Percentiles rank a stretch among this genome's conserved stretches.
Evolutionary conservation across 371 early-diverging fungal species (phyloP).

Genomic region (Mucor sp.): DNA sequence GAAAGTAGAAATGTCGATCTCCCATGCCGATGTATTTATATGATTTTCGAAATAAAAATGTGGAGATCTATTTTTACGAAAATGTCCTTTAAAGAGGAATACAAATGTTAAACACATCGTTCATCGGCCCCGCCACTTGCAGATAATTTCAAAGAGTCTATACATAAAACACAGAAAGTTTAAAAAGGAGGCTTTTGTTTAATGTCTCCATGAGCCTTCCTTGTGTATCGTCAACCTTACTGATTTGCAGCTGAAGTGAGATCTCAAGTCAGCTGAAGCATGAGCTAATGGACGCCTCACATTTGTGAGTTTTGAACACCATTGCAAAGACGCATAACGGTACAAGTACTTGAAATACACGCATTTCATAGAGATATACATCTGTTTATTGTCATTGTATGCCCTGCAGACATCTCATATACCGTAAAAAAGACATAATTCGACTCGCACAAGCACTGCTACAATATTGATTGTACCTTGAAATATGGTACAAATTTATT

Average conservation of each 20-base stretch:
- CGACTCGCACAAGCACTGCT: background rate
- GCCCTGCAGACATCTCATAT: background rate
- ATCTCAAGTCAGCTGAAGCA: background rate
- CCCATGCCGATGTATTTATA: background rate
- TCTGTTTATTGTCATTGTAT: background rate
- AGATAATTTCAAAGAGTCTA: background rate
- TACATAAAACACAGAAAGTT: background rate
- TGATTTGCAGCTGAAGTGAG: background rate
- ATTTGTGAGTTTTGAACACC: background rate
- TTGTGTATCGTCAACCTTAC: background rate
- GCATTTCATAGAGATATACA: no score
- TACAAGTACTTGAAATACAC: background rate
- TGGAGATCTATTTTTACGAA: background rate
- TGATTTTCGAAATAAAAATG: background rate
- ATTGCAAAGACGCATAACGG: background rate
- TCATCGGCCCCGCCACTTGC: background rate
- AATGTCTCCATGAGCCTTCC: background rate
- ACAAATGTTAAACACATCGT: background rate
- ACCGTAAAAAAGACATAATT: background rate
- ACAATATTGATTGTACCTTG: background rate
- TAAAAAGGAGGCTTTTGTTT: slow-evolving; percentile 1
- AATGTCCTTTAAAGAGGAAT: no score
- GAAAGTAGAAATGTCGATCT: background rate
- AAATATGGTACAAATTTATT: background rate
- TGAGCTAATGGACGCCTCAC: background rate